These are phyloP conservation scores for Hamamelis virginiana DNA, from an alignment of 164 flowering plant species.

Conservation along the genomic window DNA sequence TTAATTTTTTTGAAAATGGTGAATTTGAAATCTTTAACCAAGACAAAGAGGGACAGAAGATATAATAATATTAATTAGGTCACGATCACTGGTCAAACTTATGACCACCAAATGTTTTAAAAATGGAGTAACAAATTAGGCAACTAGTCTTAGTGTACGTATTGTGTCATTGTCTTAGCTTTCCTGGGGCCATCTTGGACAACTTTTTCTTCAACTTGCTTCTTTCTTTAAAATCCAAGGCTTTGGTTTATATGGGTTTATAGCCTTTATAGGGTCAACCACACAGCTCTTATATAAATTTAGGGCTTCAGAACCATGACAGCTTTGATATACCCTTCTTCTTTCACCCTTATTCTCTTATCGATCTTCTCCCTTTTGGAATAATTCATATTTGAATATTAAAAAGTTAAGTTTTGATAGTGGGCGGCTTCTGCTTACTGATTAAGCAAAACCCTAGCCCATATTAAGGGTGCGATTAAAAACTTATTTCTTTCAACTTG, in stretches of 20 bases:
- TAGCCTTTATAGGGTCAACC: not conserved
- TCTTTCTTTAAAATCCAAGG: not conserved
- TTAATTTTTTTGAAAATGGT: too few relatives aligned
- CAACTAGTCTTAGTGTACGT: too few relatives aligned
- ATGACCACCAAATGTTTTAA: too few relatives aligned
- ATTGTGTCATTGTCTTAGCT: not conserved
- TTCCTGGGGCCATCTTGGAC: not conserved
- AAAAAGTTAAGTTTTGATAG: not conserved
- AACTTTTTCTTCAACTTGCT: not conserved
- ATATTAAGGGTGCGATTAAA: not conserved
- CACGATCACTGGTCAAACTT: too few relatives aligned
- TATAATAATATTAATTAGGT: too few relatives aligned
- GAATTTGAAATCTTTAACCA: too few relatives aligned
- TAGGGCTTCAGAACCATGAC: not conserved
- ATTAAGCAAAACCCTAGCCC: slow-evolving; percentile 5
- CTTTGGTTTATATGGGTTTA: not conserved
- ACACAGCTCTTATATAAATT: not conserved
- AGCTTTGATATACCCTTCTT: not conserved
- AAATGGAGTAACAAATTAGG: too few relatives aligned
- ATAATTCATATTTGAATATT: not conserved
- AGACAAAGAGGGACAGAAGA: too few relatives aligned
- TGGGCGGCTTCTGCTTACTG: slow-evolving; percentile 5
- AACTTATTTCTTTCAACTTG: too few relatives aligned
- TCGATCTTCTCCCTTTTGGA: slow-evolving; percentile 8
- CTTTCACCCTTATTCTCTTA: not conserved